Conservation (phyloP, 164 flowering plant genomes). For the Macadamia tetraphylla region DNA sequence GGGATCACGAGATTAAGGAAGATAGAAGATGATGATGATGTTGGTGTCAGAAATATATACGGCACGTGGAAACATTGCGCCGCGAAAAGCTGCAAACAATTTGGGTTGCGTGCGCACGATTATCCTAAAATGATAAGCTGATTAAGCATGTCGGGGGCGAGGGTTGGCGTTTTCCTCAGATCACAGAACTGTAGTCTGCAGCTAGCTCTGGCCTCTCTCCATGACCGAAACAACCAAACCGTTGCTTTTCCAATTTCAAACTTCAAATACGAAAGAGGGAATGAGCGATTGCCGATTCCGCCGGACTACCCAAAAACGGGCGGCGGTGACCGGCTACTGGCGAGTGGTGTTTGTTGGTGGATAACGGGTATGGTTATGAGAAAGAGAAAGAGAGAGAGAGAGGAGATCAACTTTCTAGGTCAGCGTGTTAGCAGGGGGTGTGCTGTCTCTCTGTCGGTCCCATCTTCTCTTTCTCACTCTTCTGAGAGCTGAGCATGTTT, state of each 20-base stretch:
- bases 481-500: constrained; percentile 2
- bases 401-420: neutral
- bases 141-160: too few species aligned
- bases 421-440: constrained; percentile 1
- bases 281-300: neutral
- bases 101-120: too few species aligned
- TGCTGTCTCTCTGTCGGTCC: neutral
- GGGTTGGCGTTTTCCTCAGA: too few species aligned
- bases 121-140: too few species aligned
- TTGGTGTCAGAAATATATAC: constrained; percentile 3
- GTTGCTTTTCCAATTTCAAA: too few species aligned
- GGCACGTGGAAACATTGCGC: constrained; percentile 24
- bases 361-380: neutral
- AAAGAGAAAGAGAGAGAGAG: neutral
- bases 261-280: too few species aligned
- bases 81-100: constrained; percentile 17
- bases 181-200: too few species aligned
- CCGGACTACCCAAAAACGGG: neutral
- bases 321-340: neutral
- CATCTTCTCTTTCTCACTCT: neutral
- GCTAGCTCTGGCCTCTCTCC: too few species aligned
- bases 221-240: too few species aligned
- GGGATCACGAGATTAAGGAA: too few species aligned
- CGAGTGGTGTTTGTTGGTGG: neutral
- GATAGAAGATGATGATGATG: constrained; percentile 9